Evolutionary conservation across 148 eudicot genomes (phyloP), one percentile per base, ranked within the genome.

Genomic region (Spergularia marina): DNA sequence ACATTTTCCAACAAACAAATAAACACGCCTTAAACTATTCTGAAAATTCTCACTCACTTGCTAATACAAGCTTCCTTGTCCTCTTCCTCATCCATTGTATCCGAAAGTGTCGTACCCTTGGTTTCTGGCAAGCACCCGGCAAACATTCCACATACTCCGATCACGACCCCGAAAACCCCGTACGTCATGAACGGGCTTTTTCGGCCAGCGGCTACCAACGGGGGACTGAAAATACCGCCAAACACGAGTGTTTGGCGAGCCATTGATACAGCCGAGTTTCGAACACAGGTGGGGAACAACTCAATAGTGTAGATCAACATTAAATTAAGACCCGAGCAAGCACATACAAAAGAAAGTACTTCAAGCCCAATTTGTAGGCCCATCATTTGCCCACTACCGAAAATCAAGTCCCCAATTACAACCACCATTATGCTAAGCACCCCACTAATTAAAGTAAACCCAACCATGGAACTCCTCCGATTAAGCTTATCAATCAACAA

Each of bases 201-300:
- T 2, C 83, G 55, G 17, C 87, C 94, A 0, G 81, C 86, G 0
- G 88, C 94, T n/a, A 85, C 88, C 79, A 90, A 49, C 15, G 87
- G 69, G 0, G 97, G 95, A 68, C 87, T 79, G 7, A 87, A 75
- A 0, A 72, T 83, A 0, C 91, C 91, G 0, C 97, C 92, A 34
- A 88, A 74, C 62, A 88, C 86, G 10, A 92, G 49, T 0, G 90
- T 86, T 73, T 88, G 95, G 71, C 95, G 76, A 20, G 83, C 88
- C 85, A 92, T 83, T 1, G 93, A 78, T 55, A 90, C 73, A 1
- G 95, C 97, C n/a, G 92, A 87, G 80, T 92, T 92, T 34, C 97
- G 76, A 51, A 87, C 87, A 23, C 91, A 83, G 0, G 97, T 90
- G 6, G 97, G 97, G 17, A 92, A 90, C 79, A 89, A n/a, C 86